These are phyloP conservation scores for Lodderomyces theae DNA, from an alignment of 1,139 yeast genomes.

Conservation along the genomic window DNA sequence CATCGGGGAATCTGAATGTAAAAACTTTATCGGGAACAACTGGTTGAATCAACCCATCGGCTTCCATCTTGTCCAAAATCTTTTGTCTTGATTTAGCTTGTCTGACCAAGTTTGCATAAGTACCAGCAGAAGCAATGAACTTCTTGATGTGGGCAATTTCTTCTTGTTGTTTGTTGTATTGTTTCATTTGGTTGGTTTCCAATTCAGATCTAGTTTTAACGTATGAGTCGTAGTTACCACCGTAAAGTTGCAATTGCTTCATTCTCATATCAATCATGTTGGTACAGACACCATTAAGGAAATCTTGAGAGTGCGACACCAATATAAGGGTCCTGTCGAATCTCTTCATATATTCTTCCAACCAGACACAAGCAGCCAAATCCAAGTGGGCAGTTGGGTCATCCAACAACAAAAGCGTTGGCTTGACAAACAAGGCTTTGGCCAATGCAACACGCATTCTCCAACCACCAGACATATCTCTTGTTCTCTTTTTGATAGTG, in stretches of 20 bases:
- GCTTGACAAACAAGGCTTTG: slow-evolving; percentile 84
- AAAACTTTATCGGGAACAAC: slow-evolving; percentile 92
- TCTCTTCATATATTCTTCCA: slow-evolving; percentile 94
- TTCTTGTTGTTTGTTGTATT: slow-evolving; percentile 95
- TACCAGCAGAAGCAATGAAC: slow-evolving; percentile 99
- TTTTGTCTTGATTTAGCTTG: slow-evolving; percentile 99
- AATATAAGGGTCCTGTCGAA: slow-evolving; percentile 90
- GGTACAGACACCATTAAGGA: slow-evolving; percentile 97
- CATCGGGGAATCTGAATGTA: slow-evolving; percentile 90
- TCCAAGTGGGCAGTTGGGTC: slow-evolving; percentile 99
- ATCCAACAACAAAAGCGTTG: slow-evolving; percentile 81
- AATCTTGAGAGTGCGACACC: slow-evolving; percentile 98
- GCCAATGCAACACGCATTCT: slow-evolving; percentile 89
- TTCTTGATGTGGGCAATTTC: slow-evolving; percentile 98
- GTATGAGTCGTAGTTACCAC: slow-evolving; percentile 99
- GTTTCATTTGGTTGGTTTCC: slow-evolving; percentile 98
- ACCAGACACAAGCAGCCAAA: slow-evolving; percentile 99
- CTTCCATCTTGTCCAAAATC: slow-evolving; percentile 99
- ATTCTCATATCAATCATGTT: slow-evolving; percentile 97
- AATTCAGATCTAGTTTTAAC: slow-evolving; percentile 89
- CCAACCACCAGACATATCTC: slow-evolving; percentile 99
- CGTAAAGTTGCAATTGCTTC: slow-evolving; percentile 67
- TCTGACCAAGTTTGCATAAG: slow-evolving; percentile 96
- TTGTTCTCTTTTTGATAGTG: slow-evolving; percentile 82
- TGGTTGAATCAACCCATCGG: slow-evolving; percentile 94